Evolutionary conservation across 2,329 filamentous ascomycete genomes (phyloP), one percentile per base, ranked within the genome.

Genomic region (Ambrosiella beaveri): DNA sequence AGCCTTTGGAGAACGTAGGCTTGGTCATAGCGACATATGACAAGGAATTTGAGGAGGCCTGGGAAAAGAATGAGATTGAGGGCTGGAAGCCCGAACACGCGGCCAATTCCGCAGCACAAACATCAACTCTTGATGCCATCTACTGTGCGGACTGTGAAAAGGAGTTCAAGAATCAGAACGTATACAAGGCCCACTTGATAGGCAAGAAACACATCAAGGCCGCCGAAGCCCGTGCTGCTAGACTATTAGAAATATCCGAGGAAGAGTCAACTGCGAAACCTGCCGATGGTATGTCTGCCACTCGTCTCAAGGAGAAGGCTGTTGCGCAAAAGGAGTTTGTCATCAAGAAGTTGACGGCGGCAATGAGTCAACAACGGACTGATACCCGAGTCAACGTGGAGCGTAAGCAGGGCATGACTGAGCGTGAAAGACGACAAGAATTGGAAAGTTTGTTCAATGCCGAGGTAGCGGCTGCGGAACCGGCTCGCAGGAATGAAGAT

Each of bases 331-430:
- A 89, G 58, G 93, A 98, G 68, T 85, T 85, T 68, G 81, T 88
- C 15, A 79, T 96, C 56, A 86, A 84, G 67, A 85, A 85, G 57
- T 76, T 98, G 6, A 82, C 88, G 8, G 79, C 83, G 53, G 81
- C 86, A 3, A 93, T 98, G 81, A 84, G 86, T 67, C 86, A 85
- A 12, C 88, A 95, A 67, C 85, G 91, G 59, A 80, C 85, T 68
- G 91, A 95, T 66, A 97, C 93, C 0, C 81, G 86, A 54, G 85
- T 93, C 65, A 97, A 98, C 66, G 89, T 97, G 9, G 94, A 98
- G 75, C 86, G 93, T 56, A 93, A 88, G 69, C 88, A 94, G 68
- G 91, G 91, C 63, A 95, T 98, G 89, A 98, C 93, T 2, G 91
- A 97, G 67, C 84, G 89, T 38, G 93, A 98, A 69, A 85, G 93